A percentile compares a stretch with the other conserved stretches of the same genome.
These are phyloP conservation scores for Sclerotiophoma versabilis DNA, from an alignment of 2,329 filamentous ascomycete species.

Conservation along the genomic window DNA sequence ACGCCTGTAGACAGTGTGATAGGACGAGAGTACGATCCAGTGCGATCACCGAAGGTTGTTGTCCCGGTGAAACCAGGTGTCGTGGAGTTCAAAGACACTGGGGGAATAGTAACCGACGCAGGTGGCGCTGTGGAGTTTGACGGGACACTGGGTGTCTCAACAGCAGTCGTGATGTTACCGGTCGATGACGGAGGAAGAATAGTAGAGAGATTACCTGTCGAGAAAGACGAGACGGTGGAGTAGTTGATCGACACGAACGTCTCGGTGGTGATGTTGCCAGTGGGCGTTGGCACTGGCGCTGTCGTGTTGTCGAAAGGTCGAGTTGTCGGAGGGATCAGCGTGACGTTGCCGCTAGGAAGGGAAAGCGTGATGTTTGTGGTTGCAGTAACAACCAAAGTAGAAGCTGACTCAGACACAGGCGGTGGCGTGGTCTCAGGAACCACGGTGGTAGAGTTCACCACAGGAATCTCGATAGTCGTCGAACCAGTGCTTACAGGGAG, in stretches of 20 bases:
- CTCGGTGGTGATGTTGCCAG: conserved; percentile 5
- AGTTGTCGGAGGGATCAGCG: conserved; percentile 11
- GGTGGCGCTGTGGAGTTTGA: conserved; percentile 19
- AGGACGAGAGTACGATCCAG: neutral
- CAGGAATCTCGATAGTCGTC: neutral
- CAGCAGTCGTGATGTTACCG: conserved; percentile 13
- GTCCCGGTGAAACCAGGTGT: neutral
- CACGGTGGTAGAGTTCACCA: conserved; percentile 9
- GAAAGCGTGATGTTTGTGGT: conserved; percentile 12
- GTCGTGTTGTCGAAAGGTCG: conserved; percentile 12
- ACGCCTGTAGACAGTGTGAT: too few species aligned
- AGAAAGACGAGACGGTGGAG: conserved; percentile 7
- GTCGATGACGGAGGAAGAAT: conserved; percentile 4
- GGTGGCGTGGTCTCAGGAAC: conserved; percentile 4
- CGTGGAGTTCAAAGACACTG: conserved; percentile 4
- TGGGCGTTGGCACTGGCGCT: conserved; percentile 2
- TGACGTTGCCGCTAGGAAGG: conserved; percentile 11
- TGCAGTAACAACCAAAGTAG: conserved; percentile 4
- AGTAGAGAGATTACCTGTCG: conserved; percentile 5
- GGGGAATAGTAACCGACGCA: neutral
- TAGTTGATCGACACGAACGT: conserved; percentile 4
- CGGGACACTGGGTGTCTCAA: conserved; percentile 19
- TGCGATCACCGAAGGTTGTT: neutral
- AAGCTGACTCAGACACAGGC: conserved; percentile 5
- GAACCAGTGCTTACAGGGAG: neutral